Conservation (phyloP, 345 rosid genomes). For the Angophora floribunda region DNA sequence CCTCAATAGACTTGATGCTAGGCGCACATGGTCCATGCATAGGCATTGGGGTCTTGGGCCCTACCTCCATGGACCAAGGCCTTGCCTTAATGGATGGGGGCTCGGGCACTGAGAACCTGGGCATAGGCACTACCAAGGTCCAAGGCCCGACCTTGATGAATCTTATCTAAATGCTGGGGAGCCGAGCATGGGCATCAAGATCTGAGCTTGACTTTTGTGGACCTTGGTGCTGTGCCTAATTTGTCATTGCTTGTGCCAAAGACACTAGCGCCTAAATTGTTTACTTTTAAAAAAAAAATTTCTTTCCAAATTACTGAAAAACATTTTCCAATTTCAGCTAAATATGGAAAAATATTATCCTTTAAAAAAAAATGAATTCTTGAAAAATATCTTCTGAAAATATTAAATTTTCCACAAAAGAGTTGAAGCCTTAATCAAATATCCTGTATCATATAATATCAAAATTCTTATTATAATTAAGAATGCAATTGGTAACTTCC, state of each 20-base stretch:
- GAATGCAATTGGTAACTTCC: background rate
- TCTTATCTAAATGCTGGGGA: background rate
- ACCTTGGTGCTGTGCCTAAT: fast-evolving
- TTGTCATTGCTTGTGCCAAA: fast-evolving
- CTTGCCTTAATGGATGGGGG: no score
- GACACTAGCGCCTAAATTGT: background rate
- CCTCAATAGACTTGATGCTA: background rate
- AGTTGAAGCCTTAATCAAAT: background rate
- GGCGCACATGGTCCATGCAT: fast-evolving
- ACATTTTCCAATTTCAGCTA: background rate
- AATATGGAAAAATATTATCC: background rate
- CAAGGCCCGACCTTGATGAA: fast-evolving
- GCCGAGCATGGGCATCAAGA: background rate
- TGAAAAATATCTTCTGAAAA: fast-evolving
- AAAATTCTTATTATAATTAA: background rate
- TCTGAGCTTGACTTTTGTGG: background rate
- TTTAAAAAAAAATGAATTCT: fast-evolving
- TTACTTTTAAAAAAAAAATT: background rate
- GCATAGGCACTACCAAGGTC: background rate
- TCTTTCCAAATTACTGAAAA: background rate
- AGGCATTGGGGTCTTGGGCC: fast-evolving
- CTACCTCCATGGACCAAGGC: background rate
- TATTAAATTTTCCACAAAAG: background rate
- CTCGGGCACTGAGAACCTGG: fast-evolving
- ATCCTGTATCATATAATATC: background rate